A percentile compares a stretch with the other conserved stretches of the same genome.
phyloP scores from a whole-genome alignment of 1,139 yeast genomes.

The Taphrina communis region DNA sequence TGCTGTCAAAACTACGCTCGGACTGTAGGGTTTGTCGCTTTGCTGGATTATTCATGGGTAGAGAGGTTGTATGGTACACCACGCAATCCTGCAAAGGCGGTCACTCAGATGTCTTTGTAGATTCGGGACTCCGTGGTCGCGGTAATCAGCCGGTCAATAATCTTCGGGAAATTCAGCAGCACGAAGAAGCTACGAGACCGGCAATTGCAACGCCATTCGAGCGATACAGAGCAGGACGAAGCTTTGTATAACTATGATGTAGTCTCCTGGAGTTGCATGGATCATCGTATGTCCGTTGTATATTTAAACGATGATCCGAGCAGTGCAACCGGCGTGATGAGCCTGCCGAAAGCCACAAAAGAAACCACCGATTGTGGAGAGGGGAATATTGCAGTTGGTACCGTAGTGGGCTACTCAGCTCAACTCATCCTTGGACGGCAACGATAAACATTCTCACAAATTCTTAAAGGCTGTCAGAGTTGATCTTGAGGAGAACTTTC shows the following conservation, averaged over 20 bases:
- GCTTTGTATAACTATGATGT: neutral
- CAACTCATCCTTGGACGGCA: too few relatives aligned
- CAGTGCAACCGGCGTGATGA: neutral
- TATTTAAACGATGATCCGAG: neutral
- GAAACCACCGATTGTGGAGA: neutral
- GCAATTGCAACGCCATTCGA: too few relatives aligned
- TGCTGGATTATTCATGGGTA: slow-evolving; percentile 10
- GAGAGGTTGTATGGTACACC: neutral
- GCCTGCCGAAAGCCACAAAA: neutral
- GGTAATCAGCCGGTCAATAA: too few relatives aligned
- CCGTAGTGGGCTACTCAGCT: too few relatives aligned
- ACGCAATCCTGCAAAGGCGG: neutral
- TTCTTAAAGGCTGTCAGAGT: too few relatives aligned
- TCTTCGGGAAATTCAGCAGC: too few relatives aligned
- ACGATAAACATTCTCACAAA: too few relatives aligned
- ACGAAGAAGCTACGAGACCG: too few relatives aligned
- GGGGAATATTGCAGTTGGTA: too few relatives aligned
- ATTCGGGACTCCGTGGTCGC: neutral
- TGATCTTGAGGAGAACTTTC: too few relatives aligned
- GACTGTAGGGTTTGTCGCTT: slow-evolving; percentile 11
- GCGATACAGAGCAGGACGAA: too few relatives aligned
- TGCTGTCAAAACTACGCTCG: slow-evolving; percentile 32
- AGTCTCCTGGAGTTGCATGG: neutral
- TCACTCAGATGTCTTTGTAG: neutral
- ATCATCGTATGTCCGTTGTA: neutral